Percentiles rank a stretch among this genome's conserved stretches.
These are phyloP conservation scores for Clathrospora elynae DNA, from an alignment of 2,329 filamentous ascomycete species.

Conservation along the genomic window DNA sequence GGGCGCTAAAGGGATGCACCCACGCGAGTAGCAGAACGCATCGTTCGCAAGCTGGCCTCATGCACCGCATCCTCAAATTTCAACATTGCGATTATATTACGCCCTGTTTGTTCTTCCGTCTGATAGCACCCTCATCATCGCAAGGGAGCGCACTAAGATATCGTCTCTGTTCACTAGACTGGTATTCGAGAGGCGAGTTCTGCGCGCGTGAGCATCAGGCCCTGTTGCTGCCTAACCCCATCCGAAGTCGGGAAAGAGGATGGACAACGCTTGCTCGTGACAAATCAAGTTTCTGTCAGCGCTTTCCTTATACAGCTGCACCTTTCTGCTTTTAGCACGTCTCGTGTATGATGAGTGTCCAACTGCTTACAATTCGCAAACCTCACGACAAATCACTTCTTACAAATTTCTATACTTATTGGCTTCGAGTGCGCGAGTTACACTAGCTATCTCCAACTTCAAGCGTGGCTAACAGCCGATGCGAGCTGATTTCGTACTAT, in stretches of 20 bases:
- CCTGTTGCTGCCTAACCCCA: slow-evolving; percentile 33
- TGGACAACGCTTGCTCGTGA: slow-evolving; percentile 3
- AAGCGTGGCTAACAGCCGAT: slow-evolving; percentile 11
- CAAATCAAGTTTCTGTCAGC: slow-evolving; percentile 8
- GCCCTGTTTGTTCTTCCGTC: slow-evolving; percentile 1
- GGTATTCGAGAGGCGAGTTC: slow-evolving; percentile 7
- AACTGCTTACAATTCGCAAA: slow-evolving; percentile 4
- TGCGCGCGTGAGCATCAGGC: slow-evolving; percentile 21
- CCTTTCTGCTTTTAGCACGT: neutral
- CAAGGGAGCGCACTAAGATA: slow-evolving; percentile 3
- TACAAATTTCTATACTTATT: slow-evolving; percentile 11
- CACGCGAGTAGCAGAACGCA: slow-evolving; percentile 19
- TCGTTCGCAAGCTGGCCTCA: slow-evolving; percentile 24
- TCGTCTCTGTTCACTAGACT: neutral
- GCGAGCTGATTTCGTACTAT: slow-evolving; percentile 6
- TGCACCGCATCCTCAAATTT: slow-evolving; percentile 13
- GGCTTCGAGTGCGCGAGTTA: slow-evolving; percentile 4
- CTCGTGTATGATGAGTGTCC: neutral
- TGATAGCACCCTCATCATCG: slow-evolving; percentile 15
- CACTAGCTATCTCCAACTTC: slow-evolving; percentile 10
- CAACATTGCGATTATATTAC: slow-evolving; percentile 5
- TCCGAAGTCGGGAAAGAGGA: slow-evolving; percentile 24
- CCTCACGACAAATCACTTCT: slow-evolving; percentile 2
- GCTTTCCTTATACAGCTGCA: neutral
- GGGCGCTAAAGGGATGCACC: slow-evolving; percentile 28